Conservation (phyloP, 441 rosid genomes). For the Adansonia rubrostipa region DNA sequence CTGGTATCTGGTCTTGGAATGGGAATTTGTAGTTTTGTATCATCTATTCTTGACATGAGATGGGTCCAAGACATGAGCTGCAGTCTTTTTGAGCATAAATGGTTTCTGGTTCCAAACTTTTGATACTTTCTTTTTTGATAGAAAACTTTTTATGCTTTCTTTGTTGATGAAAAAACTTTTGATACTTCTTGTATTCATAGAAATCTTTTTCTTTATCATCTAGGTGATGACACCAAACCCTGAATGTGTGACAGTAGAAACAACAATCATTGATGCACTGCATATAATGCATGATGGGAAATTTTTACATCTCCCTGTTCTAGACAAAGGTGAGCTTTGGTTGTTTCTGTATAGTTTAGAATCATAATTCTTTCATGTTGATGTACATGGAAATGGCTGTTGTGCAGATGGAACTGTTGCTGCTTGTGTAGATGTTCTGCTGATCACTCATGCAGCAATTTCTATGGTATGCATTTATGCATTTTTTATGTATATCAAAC, state of each 20-base stretch:
- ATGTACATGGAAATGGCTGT: slow-evolving; percentile 17
- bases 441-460: slow-evolving; percentile 88
- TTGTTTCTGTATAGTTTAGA: slow-evolving; percentile 13
- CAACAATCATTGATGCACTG: slow-evolving; percentile 83
- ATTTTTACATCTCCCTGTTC: slow-evolving; percentile 87
- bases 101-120: slow-evolving; percentile 3
- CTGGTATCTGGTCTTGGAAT: background rate
- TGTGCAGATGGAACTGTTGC: slow-evolving; percentile 65
- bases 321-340: slow-evolving; percentile 62
- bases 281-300: slow-evolving; percentile 93
- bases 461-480: slow-evolving; percentile 57
- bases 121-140: background rate
- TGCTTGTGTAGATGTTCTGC: slow-evolving; percentile 85
- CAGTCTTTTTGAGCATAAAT: slow-evolving; percentile 11
- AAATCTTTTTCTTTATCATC: slow-evolving; percentile 24
- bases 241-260: slow-evolving; percentile 74
- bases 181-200: slow-evolving; percentile 11
- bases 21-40: background rate
- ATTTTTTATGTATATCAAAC: background rate
- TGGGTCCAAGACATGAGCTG: background rate
- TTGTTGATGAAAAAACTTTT: background rate
- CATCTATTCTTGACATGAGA: background rate
- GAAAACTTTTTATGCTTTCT: background rate
- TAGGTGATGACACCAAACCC: slow-evolving; percentile 91
- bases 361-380: background rate